Evolutionary conservation across 345 rosid genomes (phyloP), one percentile per base, ranked within the genome.

Genomic region (Arabidopsis arenosa): DNA sequence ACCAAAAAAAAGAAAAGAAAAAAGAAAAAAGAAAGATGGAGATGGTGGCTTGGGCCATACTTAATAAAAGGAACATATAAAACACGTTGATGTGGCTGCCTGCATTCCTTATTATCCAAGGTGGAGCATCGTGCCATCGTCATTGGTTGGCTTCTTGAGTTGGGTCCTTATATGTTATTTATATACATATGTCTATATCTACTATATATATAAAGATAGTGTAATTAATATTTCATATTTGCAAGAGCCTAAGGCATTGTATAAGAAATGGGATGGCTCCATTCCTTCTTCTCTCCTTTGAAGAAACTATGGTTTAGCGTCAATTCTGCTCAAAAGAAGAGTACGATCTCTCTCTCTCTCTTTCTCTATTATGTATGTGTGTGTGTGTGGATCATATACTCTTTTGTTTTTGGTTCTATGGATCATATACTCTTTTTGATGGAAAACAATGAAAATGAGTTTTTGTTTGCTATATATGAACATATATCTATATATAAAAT

Each of bases 271-370:
- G 88, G 93, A 55, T 90, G 93, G 98, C 86, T 94, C 15, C 87
- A 86, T 73, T 92, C 97, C 79, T 89, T 94, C 84, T 65, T 94
- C 89, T 89, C 91, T 77, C 96, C 93, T 28, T 73, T 94, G 89
- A 94, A 86, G 97, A 94, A 94, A 86, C 86, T 94, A 9, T 94
- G 96, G 97, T 72, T 90, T 65, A 89, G 93, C 21, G 77, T 86
- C 54, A 89, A 94, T 74, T 85, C 91, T 2, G 66, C 90, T 78
- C 90, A 81, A 5, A 86, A 83, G 75, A 94, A 87, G 85, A 88
- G 96, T 94, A 90, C 18, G 78, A 11, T 71, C 56, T 60, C 53
- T 17, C 23, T 52, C 41, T 54, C 69, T 49, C 59, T 71, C 26
- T 81, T 55, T 37, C 44, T 68, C 8, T 18, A 18, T 14, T 43